A percentile compares a stretch with the other conserved stretches of the same genome.
Conservation (phyloP, 73 alveolate species). For the Urostyla sp. region DNA sequence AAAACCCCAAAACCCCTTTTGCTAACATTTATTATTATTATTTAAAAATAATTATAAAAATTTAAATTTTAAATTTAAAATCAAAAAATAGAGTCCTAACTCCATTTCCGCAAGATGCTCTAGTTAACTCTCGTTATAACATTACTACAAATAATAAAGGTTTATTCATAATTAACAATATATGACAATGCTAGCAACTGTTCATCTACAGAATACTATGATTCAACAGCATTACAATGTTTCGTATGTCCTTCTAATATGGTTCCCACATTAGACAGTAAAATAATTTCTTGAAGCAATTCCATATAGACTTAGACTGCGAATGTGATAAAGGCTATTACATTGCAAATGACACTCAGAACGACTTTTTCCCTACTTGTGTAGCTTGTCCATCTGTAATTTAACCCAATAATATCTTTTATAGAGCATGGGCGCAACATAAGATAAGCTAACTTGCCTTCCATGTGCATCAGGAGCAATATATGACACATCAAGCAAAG, state of each 20-base stretch:
- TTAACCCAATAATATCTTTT: not conserved
- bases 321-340: slow-evolving; percentile 31
- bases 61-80: slow-evolving; percentile 11
- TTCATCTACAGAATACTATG: not conserved
- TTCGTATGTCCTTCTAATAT: not conserved
- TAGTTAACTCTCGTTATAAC: not conserved
- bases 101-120: not conserved
- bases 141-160: not conserved
- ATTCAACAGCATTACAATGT: slow-evolving; percentile 8
- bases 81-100: not conserved
- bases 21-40: not conserved
- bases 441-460: not conserved
- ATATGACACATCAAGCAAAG: slow-evolving; percentile 2
- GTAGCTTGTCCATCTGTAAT: not conserved
- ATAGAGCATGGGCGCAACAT: slow-evolving; percentile 3
- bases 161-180: not conserved
- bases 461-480: slow-evolving; percentile 3
- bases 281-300: not conserved
- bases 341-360: not conserved
- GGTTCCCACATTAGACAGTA: not conserved
- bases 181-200: not conserved
- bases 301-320: slow-evolving; percentile 3
- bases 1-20: slow-evolving; percentile 53
- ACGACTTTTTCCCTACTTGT: slow-evolving; percentile 45
- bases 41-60: not conserved